A percentile compares a stretch with the other conserved stretches of the same genome.
These are phyloP conservation scores for Papilionanthe hybrid DNA, from an alignment of 116 monocot genomes.

Conservation along the genomic window DNA sequence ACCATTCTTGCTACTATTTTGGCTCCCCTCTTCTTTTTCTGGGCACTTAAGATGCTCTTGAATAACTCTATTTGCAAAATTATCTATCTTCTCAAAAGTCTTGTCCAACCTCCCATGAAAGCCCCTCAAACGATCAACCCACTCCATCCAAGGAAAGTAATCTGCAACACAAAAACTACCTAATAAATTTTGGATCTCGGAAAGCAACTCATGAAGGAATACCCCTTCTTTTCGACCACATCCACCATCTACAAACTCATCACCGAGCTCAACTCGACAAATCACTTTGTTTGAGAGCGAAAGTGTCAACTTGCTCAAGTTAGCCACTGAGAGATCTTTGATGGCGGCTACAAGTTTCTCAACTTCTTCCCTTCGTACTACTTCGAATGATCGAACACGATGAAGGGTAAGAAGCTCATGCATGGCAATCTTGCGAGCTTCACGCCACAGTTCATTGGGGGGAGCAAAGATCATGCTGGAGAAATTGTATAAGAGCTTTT, in stretches of 20 bases:
- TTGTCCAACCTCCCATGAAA: conserved; percentile 14
- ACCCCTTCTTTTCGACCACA: background rate
- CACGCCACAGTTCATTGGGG: conserved; percentile 3
- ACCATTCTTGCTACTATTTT: background rate
- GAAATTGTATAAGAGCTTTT: conserved; percentile 4
- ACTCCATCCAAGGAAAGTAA: conserved; percentile 12
- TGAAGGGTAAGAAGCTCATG: background rate
- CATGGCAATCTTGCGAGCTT: background rate
- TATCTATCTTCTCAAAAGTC: conserved; percentile 18
- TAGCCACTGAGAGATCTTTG: background rate
- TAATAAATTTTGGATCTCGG: conserved; percentile 4
- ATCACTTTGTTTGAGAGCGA: background rate
- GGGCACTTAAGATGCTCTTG: background rate
- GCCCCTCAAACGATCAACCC: background rate
- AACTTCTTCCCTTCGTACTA: background rate
- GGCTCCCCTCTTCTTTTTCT: too few species aligned
- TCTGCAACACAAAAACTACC: conserved; percentile 10
- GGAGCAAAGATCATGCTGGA: conserved; percentile 7
- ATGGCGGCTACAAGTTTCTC: background rate
- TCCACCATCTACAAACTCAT: background rate
- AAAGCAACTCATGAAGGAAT: background rate
- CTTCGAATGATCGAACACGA: background rate
- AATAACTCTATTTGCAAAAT: background rate
- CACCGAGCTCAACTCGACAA: conserved; percentile 1
- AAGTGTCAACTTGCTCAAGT: conserved; percentile 4